Evolutionary conservation across 2,329 filamentous ascomycete genomes (phyloP).

Genomic region (Plenodomus tracheiphilus): DNA sequence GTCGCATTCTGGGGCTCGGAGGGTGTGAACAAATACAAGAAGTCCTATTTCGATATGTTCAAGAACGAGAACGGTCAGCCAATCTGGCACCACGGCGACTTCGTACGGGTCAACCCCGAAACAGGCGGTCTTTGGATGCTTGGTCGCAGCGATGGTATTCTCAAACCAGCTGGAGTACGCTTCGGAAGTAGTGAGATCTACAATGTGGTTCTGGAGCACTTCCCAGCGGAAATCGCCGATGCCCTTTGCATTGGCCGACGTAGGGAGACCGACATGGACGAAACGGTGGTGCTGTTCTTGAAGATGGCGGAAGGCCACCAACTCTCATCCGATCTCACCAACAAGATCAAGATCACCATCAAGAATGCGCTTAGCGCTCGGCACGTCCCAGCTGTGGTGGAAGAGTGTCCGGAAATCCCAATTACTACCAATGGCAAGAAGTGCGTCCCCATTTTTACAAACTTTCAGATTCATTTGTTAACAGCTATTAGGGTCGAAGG

Average conservation of each 20-base stretch:
- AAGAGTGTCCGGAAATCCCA: conserved; percentile 83
- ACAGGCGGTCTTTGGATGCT: conserved; percentile 88
- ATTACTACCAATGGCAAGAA: conserved; percentile 96
- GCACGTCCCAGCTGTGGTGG: conserved; percentile 84
- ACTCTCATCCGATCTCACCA: conserved; percentile 64
- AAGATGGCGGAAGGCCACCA: conserved; percentile 66
- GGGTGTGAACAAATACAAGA: conserved; percentile 75
- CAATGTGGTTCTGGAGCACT: conserved; percentile 85
- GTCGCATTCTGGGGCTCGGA: conserved; percentile 81
- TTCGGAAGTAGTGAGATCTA: conserved; percentile 97
- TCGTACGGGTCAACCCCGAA: conserved; percentile 70
- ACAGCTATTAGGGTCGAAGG: conserved; percentile 74
- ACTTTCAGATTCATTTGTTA: conserved; percentile 4
- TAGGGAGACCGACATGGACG: conserved; percentile 71
- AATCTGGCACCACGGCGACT: conserved; percentile 95
- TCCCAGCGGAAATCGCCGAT: conserved; percentile 77
- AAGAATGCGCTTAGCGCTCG: conserved; percentile 80
- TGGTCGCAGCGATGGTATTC: conserved; percentile 85
- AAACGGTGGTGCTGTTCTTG: conserved; percentile 86
- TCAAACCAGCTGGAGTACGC: conserved; percentile 88
- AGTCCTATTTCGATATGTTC: conserved; percentile 88
- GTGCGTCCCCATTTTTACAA: conserved; percentile 52
- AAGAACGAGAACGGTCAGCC: conserved; percentile 46
- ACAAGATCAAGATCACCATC: conserved; percentile 68
- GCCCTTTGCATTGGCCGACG: conserved; percentile 84